A percentile compares a stretch with the other conserved stretches of the same genome.
phyloP scores from a whole-genome alignment of 441 rosid genomes.

The Cnidoscolus chayamansa region DNA sequence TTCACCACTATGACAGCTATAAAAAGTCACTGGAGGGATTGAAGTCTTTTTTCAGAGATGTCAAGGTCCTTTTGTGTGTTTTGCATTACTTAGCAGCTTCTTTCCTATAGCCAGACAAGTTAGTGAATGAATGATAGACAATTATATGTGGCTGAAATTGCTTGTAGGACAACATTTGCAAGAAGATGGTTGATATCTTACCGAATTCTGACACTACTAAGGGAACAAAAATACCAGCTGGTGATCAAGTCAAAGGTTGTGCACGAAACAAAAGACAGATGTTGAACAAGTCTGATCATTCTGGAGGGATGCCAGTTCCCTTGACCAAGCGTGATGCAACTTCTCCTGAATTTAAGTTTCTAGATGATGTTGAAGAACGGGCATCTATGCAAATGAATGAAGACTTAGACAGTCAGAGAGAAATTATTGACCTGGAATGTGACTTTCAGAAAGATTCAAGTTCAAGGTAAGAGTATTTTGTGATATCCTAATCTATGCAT shows the following conservation, averaged over 20 bases:
- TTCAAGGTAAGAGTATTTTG: conserved; percentile 47
- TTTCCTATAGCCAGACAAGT: conserved; percentile 12
- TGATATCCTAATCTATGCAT: background rate
- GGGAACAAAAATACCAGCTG: conserved; percentile 28
- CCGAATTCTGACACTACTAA: conserved; percentile 27
- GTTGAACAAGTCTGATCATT: conserved; percentile 32
- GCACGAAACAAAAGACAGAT: conserved; percentile 35
- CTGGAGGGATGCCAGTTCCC: conserved; percentile 27
- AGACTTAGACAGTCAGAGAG: conserved; percentile 34
- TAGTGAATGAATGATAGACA: conserved; percentile 8
- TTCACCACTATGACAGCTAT: conserved; percentile 58
- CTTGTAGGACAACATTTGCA: conserved; percentile 51
- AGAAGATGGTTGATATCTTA: conserved; percentile 34
- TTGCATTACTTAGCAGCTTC: conserved; percentile 4
- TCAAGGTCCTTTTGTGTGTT: conserved; percentile 44
- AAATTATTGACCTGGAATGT: conserved; percentile 52
- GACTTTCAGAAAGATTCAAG: conserved; percentile 43
- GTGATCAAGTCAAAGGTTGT: conserved; percentile 29
- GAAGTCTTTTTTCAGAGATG: conserved; percentile 67
- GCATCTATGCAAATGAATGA: conserved; percentile 34
- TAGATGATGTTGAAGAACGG: conserved; percentile 33
- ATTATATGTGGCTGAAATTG: conserved; percentile 28
- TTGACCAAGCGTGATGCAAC: conserved; percentile 27
- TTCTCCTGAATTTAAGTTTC: conserved; percentile 30
- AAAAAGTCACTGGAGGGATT: conserved; percentile 46